Conservation (phyloP, 345 rosid species). For the Bruguiera gymnorhiza region DNA sequence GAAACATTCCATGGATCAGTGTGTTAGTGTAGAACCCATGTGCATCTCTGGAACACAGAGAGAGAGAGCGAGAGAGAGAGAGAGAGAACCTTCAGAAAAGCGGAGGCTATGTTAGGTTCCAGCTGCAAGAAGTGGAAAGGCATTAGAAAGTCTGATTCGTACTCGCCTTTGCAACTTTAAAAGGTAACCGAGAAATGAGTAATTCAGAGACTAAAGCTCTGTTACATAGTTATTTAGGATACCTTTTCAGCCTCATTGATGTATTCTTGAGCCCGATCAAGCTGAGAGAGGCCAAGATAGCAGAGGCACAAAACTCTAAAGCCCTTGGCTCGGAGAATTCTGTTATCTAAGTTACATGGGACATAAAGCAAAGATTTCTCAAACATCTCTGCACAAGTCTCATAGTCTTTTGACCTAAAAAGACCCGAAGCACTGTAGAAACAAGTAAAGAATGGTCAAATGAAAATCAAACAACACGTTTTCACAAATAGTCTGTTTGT, state of each 20-base stretch:
- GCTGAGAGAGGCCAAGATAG: constrained; percentile 72
- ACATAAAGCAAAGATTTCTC: constrained; percentile 93
- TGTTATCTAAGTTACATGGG: constrained; percentile 62
- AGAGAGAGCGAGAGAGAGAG: not conserved
- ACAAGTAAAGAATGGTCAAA: constrained; percentile 8
- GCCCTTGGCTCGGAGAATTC: constrained; percentile 80
- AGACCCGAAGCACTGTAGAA: constrained; percentile 67
- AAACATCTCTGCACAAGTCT: constrained; percentile 75
- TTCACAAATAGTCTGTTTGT: not conserved
- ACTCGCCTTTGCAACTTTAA: not conserved
- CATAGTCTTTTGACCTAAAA: constrained; percentile 73
- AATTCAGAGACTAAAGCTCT: constrained; percentile 7
- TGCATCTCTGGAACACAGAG: not conserved
- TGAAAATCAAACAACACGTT: not conserved
- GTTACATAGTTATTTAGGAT: constrained; percentile 10
- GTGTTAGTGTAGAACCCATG: not conserved
- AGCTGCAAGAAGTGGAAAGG: constrained; percentile 57
- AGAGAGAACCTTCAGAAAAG: constrained; percentile 83
- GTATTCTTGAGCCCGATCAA: constrained; percentile 86
- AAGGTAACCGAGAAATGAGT: not conserved
- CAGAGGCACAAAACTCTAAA: constrained; percentile 92
- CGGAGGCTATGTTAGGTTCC: constrained; percentile 69
- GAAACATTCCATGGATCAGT: not conserved
- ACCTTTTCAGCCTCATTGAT: constrained; percentile 91
- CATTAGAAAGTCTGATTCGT: constrained; percentile 6